Base-by-base conservation (phyloP, 163 green algal genomes). In the Prototheca stagnorum region DNA sequence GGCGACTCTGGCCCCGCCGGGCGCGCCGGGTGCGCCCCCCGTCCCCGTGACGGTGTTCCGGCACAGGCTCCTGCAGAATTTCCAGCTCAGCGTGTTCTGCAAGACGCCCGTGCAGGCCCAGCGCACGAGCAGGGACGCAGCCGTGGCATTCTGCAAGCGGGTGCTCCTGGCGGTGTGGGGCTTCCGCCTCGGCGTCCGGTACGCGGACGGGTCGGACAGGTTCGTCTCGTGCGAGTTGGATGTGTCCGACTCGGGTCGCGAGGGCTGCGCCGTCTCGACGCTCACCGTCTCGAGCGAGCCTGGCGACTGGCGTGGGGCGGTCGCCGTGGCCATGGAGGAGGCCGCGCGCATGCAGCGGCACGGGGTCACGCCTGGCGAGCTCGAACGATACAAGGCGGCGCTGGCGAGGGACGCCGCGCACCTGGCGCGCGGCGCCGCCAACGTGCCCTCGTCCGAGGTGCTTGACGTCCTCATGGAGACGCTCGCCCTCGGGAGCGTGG, bases 391-490 rank as follows among this genome's bases (percentile, higher is more conserved):
- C 75, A 74, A 65, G 28, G 57, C 64, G n/a, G 86, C 85, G 20
- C 81, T 98, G 47, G 52, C 95, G 59, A 69, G 81, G 17, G 89
- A 97, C 75, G 78, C 56, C 37, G 53, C 65, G 50, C 74, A 88
- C 62, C 54, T 82, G 41, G 71, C 74, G 4, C 65, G 79, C 56
- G 67, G 79, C 61, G 58, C 67, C 24, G 74, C 70, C 37, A 72
- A 33, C 44, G 72, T 93, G 28, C 73, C 79, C 35, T 76, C 49
- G 34, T 45, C 89, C 26, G 83, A 98, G 68, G 93, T 81, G 39
- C 75, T 98, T 39, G 86, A 98, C 53, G 96, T 93, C 62, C 66
- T 94, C 41, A 98, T 98, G 89, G 89, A 98, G 71, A 83, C 53
- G 49, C 66, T 94, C 42, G 87, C 88, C 14, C 79, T 93, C 40